Base-by-base conservation (phyloP, 2,329 filamentous ascomycete genomes). In the Verticillium isaacii region DNA sequence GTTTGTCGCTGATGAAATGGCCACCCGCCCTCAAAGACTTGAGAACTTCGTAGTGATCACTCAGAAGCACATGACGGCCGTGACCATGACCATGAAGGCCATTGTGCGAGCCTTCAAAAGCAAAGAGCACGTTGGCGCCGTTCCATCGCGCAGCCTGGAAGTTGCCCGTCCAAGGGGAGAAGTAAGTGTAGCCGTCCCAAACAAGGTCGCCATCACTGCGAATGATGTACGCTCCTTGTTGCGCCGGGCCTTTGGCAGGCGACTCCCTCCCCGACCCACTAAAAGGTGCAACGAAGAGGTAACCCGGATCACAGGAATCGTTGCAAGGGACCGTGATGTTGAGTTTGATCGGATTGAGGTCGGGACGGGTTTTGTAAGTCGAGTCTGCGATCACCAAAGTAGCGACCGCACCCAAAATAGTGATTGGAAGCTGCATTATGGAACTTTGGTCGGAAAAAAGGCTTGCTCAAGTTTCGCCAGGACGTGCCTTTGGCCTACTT, bases 191-290 rank as follows among this genome's bases (percentile, higher is more conserved):
- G 2, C 84, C 82, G 1, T 83, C 85, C 83, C 83, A 86, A 23
- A 87, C 74, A 0, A 86, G 73, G 57, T 85, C 81, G 2, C 83
- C 83, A 36, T 82, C 71, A 65, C 83, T 78, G 6, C 77, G 76
- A 65, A 85, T 80, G 65, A 86, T 86, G 68, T 86, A 86, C 0
- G 83, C 80, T 0, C 74, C 82, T 1, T 81, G 75, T 69, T 85
- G 83, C 6, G 77, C 76, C 2, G 82, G 82, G 0, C 79, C 80
- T 62, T 79, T 75, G 19, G 19, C n/a, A 12, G 45, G 45, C 61
- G 73, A 74, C 64, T 74, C 75, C 14, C 67, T 67, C 59, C 76
- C 75, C n/a, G 68, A 70, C 7, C 75, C 74, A 0, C 73, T 70
- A 58, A 75, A 77, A 5, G 75, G 75, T 8, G 74, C 75, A 7